Evolutionary conservation across 1,139 yeast genomes (phyloP).

Genomic region (Tardiomyces depauwii): DNA sequence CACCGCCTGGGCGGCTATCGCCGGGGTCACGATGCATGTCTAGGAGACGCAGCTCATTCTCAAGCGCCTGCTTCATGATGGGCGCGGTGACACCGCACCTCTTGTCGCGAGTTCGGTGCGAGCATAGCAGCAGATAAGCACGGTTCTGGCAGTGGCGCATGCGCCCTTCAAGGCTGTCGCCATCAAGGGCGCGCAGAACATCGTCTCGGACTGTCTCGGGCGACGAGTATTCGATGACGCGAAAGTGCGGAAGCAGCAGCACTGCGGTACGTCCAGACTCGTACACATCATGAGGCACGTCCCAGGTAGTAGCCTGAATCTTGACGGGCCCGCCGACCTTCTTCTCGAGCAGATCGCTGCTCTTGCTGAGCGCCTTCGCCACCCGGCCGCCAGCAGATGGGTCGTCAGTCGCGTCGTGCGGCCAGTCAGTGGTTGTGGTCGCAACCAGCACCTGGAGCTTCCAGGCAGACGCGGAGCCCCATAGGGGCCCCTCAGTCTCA

Average conservation of each 20-base stretch:
- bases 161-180: constrained; percentile 8
- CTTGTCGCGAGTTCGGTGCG: constrained; percentile 85
- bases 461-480: constrained; percentile 60
- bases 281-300: constrained; percentile 20
- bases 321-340: constrained; percentile 18
- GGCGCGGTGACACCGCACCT: constrained; percentile 94
- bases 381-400: constrained; percentile 31
- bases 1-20: constrained; percentile 57
- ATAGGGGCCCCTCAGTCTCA: constrained; percentile 43
- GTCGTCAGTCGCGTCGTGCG: constrained; percentile 55
- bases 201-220: constrained; percentile 35
- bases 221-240: constrained; percentile 51
- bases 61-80: constrained; percentile 72
- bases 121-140: constrained; percentile 66
- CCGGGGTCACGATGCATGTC: constrained; percentile 68
- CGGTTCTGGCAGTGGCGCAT: constrained; percentile 30
- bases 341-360: constrained; percentile 5
- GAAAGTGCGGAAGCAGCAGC: constrained; percentile 64
- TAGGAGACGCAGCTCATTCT: constrained; percentile 54
- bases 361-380: constrained; percentile 32
- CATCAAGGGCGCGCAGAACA: constrained; percentile 32
- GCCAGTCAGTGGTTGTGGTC: constrained; percentile 82
- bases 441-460: constrained; percentile 67
- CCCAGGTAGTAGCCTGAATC: constrained; percentile 23
- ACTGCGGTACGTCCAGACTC: constrained; percentile 21